phyloP scores from a whole-genome alignment of 768 basidiomycete genomes.

The Dentipellis sp. region DNA sequence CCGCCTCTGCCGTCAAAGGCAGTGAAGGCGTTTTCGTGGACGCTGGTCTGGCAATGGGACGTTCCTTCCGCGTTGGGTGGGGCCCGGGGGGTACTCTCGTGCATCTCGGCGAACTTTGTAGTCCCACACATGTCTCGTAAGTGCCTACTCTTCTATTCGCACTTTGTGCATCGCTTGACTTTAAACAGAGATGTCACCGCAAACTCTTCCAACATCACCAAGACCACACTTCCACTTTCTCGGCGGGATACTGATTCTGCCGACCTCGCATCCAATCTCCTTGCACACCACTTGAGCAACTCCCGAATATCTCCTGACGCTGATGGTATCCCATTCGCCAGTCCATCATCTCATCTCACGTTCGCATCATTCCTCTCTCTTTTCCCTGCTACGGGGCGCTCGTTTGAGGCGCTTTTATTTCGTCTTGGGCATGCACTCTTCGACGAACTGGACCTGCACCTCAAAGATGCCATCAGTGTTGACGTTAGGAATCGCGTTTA shows the following conservation, averaged over 20 bases:
- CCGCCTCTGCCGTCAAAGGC: conserved; percentile 54
- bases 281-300: conserved; percentile 69
- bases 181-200: conserved; percentile 39
- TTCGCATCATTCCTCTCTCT: conserved; percentile 73
- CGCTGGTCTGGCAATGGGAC: conserved; percentile 77
- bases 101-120: conserved; percentile 68
- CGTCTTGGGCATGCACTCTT: conserved; percentile 86
- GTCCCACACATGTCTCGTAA: conserved; percentile 43
- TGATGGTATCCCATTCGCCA: conserved; percentile 59
- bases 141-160: conserved; percentile 20
- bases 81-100: conserved; percentile 71
- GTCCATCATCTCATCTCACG: conserved; percentile 50
- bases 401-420: conserved; percentile 74
- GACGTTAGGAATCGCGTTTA: conserved; percentile 55
- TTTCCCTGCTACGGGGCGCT: conserved; percentile 61
- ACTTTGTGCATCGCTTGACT: background rate
- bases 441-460: conserved; percentile 65
- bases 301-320: conserved; percentile 66
- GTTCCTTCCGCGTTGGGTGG: conserved; percentile 88
- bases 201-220: conserved; percentile 52
- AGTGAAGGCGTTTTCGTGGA: conserved; percentile 64
- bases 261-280: conserved; percentile 46
- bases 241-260: conserved; percentile 23
- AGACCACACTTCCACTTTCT: conserved; percentile 37
- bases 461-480: conserved; percentile 44